A percentile compares a stretch with the other conserved stretches of the same genome.
Evolutionary conservation across 2,329 filamentous ascomycete species (phyloP).

Genomic region (Colletotrichum melonis): DNA sequence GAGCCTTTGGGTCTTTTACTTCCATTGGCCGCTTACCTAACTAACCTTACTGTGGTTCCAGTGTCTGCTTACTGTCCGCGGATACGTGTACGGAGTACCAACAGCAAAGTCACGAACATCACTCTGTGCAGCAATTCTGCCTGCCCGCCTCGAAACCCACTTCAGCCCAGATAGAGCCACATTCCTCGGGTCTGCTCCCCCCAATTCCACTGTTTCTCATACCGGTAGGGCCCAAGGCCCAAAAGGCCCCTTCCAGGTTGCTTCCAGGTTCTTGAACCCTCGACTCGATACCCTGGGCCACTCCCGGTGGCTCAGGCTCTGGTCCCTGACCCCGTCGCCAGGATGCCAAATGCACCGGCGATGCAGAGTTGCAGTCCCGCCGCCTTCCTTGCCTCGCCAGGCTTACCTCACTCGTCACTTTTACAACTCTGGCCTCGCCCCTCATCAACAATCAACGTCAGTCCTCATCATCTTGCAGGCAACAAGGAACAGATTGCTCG

Average conservation of each 20-base stretch:
- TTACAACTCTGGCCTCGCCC: neutral
- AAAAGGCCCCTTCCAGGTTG: neutral
- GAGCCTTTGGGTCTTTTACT: neutral
- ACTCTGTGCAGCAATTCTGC: constrained; percentile 22
- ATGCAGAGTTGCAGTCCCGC: constrained; percentile 20
- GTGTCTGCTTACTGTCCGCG: too few relatives aligned
- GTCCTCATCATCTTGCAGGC: constrained; percentile 32
- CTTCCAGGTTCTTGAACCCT: neutral
- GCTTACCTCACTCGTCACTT: neutral
- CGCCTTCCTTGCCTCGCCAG: constrained; percentile 22
- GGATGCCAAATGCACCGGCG: constrained; percentile 15
- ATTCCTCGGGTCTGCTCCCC: constrained; percentile 23
- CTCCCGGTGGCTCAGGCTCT: constrained; percentile 2
- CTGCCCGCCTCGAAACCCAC: constrained; percentile 13
- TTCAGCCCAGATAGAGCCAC: constrained; percentile 30
- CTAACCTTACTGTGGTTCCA: too few relatives aligned
- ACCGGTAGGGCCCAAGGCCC: neutral
- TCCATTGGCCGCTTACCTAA: too few relatives aligned
- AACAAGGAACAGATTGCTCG: neutral
- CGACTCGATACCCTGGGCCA: neutral
- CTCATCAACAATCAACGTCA: constrained; percentile 23
- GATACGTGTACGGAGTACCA: too few relatives aligned
- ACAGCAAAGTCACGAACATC: neutral
- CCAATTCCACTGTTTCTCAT: constrained; percentile 29
- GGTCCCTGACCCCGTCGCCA: neutral